A percentile compares a stretch with the other conserved stretches of the same genome.
Evolutionary conservation across 2,329 filamentous ascomycete species (phyloP).

Genomic region (Beauveria medogensis): DNA sequence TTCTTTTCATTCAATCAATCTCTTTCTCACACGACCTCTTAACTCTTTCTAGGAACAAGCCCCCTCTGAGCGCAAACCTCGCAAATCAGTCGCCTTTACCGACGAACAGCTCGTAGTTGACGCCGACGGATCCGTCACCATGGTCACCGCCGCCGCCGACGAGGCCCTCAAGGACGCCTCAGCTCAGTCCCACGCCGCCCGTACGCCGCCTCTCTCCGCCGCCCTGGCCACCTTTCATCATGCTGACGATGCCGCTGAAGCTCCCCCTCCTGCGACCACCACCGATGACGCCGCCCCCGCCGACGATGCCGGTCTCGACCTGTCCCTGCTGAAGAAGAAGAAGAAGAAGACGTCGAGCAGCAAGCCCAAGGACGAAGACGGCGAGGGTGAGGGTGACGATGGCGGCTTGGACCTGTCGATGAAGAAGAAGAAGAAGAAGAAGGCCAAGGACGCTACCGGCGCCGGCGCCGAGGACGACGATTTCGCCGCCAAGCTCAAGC

Average conservation of each 20-base stretch:
- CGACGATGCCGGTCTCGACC: constrained; percentile 46
- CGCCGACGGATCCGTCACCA: constrained; percentile 76
- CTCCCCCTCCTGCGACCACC: constrained; percentile 16
- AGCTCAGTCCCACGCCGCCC: constrained; percentile 68
- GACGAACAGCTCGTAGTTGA: constrained; percentile 83
- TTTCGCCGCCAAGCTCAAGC: constrained; percentile 52
- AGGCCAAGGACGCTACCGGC: constrained; percentile 38
- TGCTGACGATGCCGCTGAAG: constrained; percentile 36
- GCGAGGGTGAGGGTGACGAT: constrained; percentile 38
- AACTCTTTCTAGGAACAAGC: constrained; percentile 11
- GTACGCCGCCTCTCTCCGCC: constrained; percentile 53
- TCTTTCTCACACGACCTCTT: not conserved
- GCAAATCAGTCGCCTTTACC: constrained; percentile 92
- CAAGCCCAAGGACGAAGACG: constrained; percentile 39
- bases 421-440: constrained; percentile 60
- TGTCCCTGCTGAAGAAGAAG: constrained; percentile 79
- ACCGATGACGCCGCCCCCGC: constrained; percentile 30
- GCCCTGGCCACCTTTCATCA: constrained; percentile 45
- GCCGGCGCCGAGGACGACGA: constrained; percentile 51
- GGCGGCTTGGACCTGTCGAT: constrained; percentile 49
- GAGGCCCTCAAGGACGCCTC: constrained; percentile 62
- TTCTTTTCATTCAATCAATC: constrained; percentile 3
- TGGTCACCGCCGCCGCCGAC: constrained; percentile 62
- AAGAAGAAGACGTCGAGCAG: constrained; percentile 46
- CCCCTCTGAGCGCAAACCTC: constrained; percentile 55